Conservation (phyloP, 352 stramenopile species). For the Plasmopara muralis region DNA sequence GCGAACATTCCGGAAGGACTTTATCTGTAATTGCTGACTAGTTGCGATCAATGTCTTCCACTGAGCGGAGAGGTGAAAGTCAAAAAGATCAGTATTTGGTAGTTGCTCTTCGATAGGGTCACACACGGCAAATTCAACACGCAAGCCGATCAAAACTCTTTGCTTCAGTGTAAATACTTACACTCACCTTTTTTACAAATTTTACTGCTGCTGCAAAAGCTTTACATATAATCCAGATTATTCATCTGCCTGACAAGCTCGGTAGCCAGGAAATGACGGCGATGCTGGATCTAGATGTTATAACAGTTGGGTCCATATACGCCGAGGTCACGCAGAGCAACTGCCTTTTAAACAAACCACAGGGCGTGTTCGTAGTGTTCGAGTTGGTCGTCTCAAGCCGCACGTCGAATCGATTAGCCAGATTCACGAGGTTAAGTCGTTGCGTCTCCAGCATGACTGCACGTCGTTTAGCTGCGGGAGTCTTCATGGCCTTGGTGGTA, state of each 20-base stretch:
- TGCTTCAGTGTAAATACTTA: not conserved
- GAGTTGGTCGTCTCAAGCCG: slow-evolving; percentile 18
- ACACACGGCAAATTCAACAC: slow-evolving; percentile 17
- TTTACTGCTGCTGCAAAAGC: slow-evolving; percentile 5
- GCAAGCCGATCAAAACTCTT: slow-evolving; percentile 23
- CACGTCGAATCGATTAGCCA: slow-evolving; percentile 48
- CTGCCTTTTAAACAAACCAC: slow-evolving; percentile 11
- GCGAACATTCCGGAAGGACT: slow-evolving; percentile 99
- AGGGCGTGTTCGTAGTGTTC: slow-evolving; percentile 13
- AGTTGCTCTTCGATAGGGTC: slow-evolving; percentile 12
- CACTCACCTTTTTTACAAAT: not conserved
- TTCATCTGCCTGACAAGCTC: slow-evolving; percentile 17
- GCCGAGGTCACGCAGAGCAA: slow-evolving; percentile 14
- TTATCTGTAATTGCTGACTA: slow-evolving; percentile 89
- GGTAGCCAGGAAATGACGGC: slow-evolving; percentile 34
- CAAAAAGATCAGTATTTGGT: not conserved
- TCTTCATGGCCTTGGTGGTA: slow-evolving; percentile 16
- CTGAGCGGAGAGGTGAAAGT: slow-evolving; percentile 5
- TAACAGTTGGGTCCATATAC: slow-evolving; percentile 11
- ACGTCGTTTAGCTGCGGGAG: slow-evolving; percentile 9
- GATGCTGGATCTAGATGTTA: slow-evolving; percentile 16
- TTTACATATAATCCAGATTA: slow-evolving; percentile 5
- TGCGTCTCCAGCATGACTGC: slow-evolving; percentile 22
- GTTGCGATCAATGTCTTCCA: slow-evolving; percentile 12
- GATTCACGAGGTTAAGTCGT: slow-evolving; percentile 19